Conservation (phyloP, 129 eudicot genomes). For the Artemisia argyi region DNA sequence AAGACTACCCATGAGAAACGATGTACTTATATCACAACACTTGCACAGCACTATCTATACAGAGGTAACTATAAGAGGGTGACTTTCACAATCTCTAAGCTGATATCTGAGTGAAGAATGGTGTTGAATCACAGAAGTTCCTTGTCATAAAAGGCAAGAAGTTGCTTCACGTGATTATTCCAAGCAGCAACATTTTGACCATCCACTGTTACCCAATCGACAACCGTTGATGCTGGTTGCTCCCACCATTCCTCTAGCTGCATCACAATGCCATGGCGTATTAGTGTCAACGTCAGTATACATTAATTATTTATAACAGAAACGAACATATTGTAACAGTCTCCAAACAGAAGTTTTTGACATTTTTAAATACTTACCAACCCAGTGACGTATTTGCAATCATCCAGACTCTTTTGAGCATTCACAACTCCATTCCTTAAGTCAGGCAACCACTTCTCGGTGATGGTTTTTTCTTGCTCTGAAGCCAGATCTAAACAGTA, state of each 20-base stretch:
- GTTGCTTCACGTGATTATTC: conserved; percentile 95
- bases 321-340: neutral
- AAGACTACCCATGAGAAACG: conserved; percentile 8
- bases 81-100: conserved; percentile 11
- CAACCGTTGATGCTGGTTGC: conserved; percentile 97
- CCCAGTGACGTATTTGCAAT: conserved; percentile 90
- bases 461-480: conserved; percentile 85
- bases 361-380: conserved; percentile 60
- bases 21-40: conserved; percentile 21
- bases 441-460: conserved; percentile 86
- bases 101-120: neutral
- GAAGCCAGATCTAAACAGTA: conserved; percentile 85
- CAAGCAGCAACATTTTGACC: conserved; percentile 91
- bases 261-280: conserved; percentile 19
- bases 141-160: conserved; percentile 85
- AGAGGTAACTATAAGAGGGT: neutral
- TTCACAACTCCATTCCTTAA: conserved; percentile 57
- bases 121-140: conserved; percentile 45
- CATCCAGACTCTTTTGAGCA: conserved; percentile 86
- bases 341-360: neutral
- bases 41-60: conserved; percentile 23
- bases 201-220: conserved; percentile 96
- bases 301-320: neutral
- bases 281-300: neutral
- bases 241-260: conserved; percentile 99